A percentile compares a stretch with the other conserved stretches of the same genome.
Conservation (phyloP, 2,329 filamentous ascomycete genomes). For the Thielaviopsis punctulata region DNA sequence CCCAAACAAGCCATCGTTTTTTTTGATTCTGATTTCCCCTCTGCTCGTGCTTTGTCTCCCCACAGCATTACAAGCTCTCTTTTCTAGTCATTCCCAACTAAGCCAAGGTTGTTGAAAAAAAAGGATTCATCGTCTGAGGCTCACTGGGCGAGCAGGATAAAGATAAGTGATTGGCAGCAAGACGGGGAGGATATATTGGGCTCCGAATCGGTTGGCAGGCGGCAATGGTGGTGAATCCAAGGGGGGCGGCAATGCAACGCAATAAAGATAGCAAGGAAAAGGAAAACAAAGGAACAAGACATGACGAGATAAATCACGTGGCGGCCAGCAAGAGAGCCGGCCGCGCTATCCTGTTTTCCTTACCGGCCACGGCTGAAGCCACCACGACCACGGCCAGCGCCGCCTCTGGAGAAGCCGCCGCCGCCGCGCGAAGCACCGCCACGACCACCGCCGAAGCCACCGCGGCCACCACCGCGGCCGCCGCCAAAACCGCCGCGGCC, state of each 20-base stretch:
- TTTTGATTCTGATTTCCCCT: neutral
- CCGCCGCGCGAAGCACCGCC: slow-evolving; percentile 17
- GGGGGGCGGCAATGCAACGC: neutral
- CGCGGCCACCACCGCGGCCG: slow-evolving; percentile 17
- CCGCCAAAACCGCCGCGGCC: slow-evolving; percentile 20
- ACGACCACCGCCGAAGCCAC: slow-evolving; percentile 20
- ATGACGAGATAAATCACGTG: neutral
- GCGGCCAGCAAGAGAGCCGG: neutral
- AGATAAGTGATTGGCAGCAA: neutral
- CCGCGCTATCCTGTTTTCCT: neutral
- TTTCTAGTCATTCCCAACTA: neutral
- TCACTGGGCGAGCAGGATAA: neutral
- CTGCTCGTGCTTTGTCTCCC: neutral
- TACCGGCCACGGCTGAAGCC: slow-evolving; percentile 13
- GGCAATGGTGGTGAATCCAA: neutral
- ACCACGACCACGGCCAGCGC: slow-evolving; percentile 16
- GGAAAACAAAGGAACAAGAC: neutral
- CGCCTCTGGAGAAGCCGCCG: slow-evolving; percentile 20
- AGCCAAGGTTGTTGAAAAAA: no score
- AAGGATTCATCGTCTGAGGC: neutral
- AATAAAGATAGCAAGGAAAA: neutral
- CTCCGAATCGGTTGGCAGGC: neutral
- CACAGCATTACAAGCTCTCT: neutral
- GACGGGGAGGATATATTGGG: neutral
- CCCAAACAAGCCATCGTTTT: neutral